Conservation (phyloP, 331 rosid genomes). For the Stylosanthes scabra region DNA sequence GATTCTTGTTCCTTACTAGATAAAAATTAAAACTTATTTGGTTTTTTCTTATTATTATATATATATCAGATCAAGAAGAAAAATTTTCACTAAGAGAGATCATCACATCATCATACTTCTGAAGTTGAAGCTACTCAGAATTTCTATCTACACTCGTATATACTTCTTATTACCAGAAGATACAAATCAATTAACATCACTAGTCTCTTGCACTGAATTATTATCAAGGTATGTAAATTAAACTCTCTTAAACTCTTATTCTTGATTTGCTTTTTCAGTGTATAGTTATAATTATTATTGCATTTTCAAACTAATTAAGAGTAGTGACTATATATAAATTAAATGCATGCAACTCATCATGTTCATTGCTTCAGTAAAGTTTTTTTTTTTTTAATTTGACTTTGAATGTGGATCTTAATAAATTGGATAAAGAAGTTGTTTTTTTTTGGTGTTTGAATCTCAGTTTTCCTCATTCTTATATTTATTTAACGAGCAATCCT, state of each 20-base stretch:
- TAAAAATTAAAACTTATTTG: slow-evolving; percentile 1
- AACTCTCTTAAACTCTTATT: slow-evolving; percentile 14
- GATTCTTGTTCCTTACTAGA: slow-evolving; percentile 52
- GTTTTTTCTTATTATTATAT: neutral
- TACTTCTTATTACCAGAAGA: slow-evolving; percentile 17
- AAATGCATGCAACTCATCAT: slow-evolving; percentile 10
- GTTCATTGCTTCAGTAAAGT: slow-evolving; percentile 6
- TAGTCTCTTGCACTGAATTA: slow-evolving; percentile 24
- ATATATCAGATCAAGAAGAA: slow-evolving; percentile 50
- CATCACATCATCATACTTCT: neutral
- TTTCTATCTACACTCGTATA: too few relatives aligned
- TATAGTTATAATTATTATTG: too few relatives aligned
- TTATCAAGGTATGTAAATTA: slow-evolving; percentile 1
- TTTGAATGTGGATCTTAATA: slow-evolving; percentile 26
- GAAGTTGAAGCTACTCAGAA: slow-evolving; percentile 19
- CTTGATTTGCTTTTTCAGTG: neutral
- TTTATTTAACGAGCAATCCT: too few relatives aligned
- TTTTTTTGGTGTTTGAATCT: slow-evolving; percentile 1
- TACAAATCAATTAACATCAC: neutral
- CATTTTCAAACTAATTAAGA: too few relatives aligned
- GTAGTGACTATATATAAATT: neutral
- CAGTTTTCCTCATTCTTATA: slow-evolving; percentile 2
- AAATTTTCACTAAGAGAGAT: slow-evolving; percentile 14
- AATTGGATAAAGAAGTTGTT: too few relatives aligned
- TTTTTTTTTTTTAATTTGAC: slow-evolving; percentile 2